These are phyloP conservation scores for Avena eriantha DNA, from an alignment of 176 grass and related monocot species.

Conservation along the genomic window DNA sequence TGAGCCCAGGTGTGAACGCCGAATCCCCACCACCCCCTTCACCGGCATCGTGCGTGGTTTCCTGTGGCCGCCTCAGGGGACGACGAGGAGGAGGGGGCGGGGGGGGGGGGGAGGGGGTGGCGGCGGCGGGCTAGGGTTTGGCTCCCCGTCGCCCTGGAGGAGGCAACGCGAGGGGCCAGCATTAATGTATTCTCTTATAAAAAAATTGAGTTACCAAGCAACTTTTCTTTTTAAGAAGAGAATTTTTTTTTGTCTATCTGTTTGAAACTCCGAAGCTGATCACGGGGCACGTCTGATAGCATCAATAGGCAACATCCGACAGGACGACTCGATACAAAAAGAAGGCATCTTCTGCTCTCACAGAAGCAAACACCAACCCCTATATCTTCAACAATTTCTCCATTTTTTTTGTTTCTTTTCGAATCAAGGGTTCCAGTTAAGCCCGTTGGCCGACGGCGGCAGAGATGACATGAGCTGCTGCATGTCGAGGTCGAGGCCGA, in stretches of 20 bases:
- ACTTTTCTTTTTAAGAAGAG: background rate
- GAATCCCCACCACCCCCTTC: too few species aligned
- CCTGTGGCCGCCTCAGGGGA: too few species aligned
- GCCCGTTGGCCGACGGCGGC: slow-evolving; percentile 45
- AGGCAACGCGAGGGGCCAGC: too few species aligned
- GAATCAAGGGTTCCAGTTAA: slow-evolving; percentile 48
- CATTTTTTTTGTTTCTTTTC: background rate
- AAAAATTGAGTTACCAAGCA: background rate
- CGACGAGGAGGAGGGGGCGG: too few species aligned
- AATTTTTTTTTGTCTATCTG: background rate
- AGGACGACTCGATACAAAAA: slow-evolving; percentile 22
- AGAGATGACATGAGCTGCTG: slow-evolving; percentile 49
- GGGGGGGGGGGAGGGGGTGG: too few species aligned
- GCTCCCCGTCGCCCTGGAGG: too few species aligned
- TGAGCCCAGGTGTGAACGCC: too few species aligned
- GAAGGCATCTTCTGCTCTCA: slow-evolving; percentile 30
- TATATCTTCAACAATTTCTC: background rate
- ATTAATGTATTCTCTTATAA: too few species aligned
- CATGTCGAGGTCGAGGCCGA: slow-evolving; percentile 54
- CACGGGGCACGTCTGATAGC: background rate
- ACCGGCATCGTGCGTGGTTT: too few species aligned
- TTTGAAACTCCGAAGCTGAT: background rate
- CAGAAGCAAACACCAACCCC: background rate
- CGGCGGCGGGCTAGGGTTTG: too few species aligned
- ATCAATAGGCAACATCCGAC: background rate